A percentile compares a stretch with the other conserved stretches of the same genome.
These are phyloP conservation scores for Stephania cephalantha DNA, from an alignment of 164 flowering plant genomes.

Conservation along the genomic window DNA sequence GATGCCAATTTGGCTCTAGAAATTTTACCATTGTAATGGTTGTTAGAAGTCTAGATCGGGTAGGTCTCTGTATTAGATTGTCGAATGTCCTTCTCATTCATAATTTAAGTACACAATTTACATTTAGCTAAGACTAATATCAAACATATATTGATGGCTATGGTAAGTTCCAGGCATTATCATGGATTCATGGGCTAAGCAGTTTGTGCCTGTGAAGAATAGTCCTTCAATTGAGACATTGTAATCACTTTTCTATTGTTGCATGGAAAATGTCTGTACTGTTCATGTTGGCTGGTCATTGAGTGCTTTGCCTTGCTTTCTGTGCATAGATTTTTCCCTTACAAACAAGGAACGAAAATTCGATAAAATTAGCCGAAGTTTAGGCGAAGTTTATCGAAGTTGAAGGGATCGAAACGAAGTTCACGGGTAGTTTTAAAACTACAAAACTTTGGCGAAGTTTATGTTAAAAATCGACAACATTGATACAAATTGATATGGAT, in stretches of 20 bases:
- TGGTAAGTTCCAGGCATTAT: background rate
- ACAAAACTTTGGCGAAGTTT: no score
- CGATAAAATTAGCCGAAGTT: no score
- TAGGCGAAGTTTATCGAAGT: no score
- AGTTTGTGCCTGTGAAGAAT: background rate
- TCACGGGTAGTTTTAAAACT: no score
- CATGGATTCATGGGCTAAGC: background rate
- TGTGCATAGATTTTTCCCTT: no score
- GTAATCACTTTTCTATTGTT: background rate
- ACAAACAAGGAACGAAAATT: no score
- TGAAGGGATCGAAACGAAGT: no score
- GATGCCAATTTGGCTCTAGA: background rate
- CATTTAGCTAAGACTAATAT: background rate
- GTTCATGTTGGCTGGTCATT: background rate
- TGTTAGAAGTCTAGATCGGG: background rate
- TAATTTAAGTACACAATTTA: background rate
- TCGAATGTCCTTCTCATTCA: constrained; percentile 3
- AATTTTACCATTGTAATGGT: background rate
- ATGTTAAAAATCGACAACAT: no score
- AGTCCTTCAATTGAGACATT: background rate
- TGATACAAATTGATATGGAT: no score
- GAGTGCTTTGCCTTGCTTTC: background rate
- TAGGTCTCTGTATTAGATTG: background rate
- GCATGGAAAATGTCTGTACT: background rate
- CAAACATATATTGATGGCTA: background rate